phyloP scores from a whole-genome alignment of 352 stramenopile species.

The Globisporangium iwayamae region DNA sequence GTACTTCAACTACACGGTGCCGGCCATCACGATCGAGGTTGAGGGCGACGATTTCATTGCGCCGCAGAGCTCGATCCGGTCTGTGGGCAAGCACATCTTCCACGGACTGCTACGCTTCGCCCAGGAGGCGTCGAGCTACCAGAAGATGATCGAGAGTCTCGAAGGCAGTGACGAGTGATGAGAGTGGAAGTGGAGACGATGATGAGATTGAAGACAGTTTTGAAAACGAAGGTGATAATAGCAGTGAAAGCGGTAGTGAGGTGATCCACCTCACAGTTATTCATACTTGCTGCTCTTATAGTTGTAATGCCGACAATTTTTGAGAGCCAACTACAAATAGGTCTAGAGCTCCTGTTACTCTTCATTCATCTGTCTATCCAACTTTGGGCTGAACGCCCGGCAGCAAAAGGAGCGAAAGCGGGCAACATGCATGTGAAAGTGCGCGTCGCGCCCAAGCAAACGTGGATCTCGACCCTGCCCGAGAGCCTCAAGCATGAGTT shows the following conservation, averaged over 20 bases:
- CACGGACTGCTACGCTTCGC: constrained; percentile 57
- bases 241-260: background rate
- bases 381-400: too few relatives aligned
- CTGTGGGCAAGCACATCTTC: constrained; percentile 52
- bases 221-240: too few relatives aligned
- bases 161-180: background rate
- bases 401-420: too few relatives aligned
- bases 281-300: too few relatives aligned
- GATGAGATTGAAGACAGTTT: background rate
- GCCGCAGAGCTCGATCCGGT: constrained; percentile 49
- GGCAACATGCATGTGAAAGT: background rate
- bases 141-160: background rate
- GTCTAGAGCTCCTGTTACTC: too few relatives aligned
- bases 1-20: constrained; percentile 56
- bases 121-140: constrained; percentile 43
- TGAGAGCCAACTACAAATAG: background rate
- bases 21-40: constrained; percentile 67
- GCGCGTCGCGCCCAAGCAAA: background rate
- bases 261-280: too few relatives aligned
- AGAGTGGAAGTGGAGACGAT: background rate
- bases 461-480: background rate
- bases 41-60: constrained; percentile 68
- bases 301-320: too few relatives aligned
- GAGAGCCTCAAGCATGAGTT: background rate
- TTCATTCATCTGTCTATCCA: too few relatives aligned